Conservation (phyloP, 306 rosid species). For the Ammopiptanthus mongolicus region DNA sequence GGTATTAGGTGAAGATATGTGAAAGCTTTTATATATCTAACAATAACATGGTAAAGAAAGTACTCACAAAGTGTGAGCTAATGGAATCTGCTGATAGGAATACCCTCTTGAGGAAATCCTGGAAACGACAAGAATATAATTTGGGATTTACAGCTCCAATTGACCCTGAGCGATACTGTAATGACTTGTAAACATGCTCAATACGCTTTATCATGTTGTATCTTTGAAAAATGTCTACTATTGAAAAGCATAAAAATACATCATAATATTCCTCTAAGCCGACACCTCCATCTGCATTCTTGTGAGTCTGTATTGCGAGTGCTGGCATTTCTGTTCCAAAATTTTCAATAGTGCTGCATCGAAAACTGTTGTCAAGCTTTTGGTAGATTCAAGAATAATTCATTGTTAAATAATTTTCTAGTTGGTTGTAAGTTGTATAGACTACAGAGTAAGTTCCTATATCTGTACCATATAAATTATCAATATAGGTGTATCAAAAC, state of each 20-base stretch:
- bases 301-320: slow-evolving; percentile 10
- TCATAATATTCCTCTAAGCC: slow-evolving; percentile 29
- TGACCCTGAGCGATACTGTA: slow-evolving; percentile 31
- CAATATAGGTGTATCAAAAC: background rate
- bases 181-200: slow-evolving; percentile 41
- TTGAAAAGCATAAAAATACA: slow-evolving; percentile 26
- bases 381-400: background rate
- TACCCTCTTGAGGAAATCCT: slow-evolving; percentile 33
- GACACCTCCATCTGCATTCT: slow-evolving; percentile 22
- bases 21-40: no score
- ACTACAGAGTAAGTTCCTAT: background rate
- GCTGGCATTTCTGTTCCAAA: slow-evolving; percentile 37
- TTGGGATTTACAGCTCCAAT: slow-evolving; percentile 39
- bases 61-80: background rate
- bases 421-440: background rate
- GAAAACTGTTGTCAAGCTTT: background rate
- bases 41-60: background rate
- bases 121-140: slow-evolving; percentile 41
- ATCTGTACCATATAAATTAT: background rate
- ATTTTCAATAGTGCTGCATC: background rate
- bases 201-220: slow-evolving; percentile 33
- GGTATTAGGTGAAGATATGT: no score
- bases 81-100: slow-evolving; percentile 27
- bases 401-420: background rate
- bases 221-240: slow-evolving; percentile 33